phyloP scores from a whole-genome alignment of 1,284 basidiomycete genomes.

The Apiotrichum brassicae region DNA sequence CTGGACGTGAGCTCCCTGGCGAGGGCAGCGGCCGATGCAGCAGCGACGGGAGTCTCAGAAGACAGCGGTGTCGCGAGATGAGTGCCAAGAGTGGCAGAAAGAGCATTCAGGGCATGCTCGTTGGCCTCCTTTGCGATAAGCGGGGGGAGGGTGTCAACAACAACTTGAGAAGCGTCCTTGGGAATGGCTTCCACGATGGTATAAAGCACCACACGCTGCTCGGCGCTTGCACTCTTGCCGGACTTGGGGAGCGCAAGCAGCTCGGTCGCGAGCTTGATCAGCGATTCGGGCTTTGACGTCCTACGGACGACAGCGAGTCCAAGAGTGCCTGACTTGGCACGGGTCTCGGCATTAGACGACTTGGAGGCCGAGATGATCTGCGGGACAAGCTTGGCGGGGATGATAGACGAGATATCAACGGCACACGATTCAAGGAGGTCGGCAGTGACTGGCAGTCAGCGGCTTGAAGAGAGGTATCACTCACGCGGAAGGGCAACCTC shows the following conservation, averaged over 20 bases:
- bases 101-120: conserved; percentile 57
- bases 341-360: conserved; percentile 63
- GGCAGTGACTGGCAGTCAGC: conserved; percentile 26
- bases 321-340: conserved; percentile 57
- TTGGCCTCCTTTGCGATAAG: conserved; percentile 70
- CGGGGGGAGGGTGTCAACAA: conserved; percentile 55
- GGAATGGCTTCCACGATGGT: conserved; percentile 63
- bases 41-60: conserved; percentile 48
- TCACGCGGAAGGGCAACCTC: conserved; percentile 38
- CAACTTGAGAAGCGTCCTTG: conserved; percentile 53
- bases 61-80: conserved; percentile 59
- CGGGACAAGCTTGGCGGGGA: conserved; percentile 60
- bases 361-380: conserved; percentile 66
- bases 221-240: conserved; percentile 76
- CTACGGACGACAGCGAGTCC: conserved; percentile 56
- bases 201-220: conserved; percentile 76
- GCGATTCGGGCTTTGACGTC: conserved; percentile 34
- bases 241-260: conserved; percentile 65
- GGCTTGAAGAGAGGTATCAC: conserved; percentile 5
- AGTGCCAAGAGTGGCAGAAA: conserved; percentile 54
- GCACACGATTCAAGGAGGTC: conserved; percentile 35
- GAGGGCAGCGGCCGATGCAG: conserved; percentile 52
- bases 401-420: conserved; percentile 53
- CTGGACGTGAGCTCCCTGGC: conserved; percentile 61
- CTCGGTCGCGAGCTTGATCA: conserved; percentile 54